A percentile compares a stretch with the other conserved stretches of the same genome.
These are phyloP conservation scores for Corynascus novoguineensis DNA, from an alignment of 495 filamentous ascomycete genomes.

Conservation along the genomic window DNA sequence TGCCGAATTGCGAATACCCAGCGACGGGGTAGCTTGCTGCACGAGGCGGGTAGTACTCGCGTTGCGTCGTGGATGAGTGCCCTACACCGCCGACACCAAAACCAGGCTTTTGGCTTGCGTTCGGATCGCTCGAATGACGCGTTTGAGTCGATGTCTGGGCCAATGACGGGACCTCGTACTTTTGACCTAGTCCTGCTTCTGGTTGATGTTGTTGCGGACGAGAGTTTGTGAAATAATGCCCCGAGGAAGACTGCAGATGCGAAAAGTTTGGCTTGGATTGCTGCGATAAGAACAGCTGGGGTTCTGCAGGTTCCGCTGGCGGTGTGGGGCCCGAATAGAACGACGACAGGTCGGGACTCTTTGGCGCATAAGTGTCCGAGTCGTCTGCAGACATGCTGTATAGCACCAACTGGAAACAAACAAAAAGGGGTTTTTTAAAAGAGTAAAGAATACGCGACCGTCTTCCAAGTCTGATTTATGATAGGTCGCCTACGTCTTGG, in stretches of 20 bases:
- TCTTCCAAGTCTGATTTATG: background rate
- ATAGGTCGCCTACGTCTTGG: conserved; percentile 2
- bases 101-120: background rate
- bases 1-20: background rate
- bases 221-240: conserved; percentile 19
- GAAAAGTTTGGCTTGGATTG: conserved; percentile 17
- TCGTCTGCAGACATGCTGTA: conserved; percentile 39
- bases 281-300: conserved; percentile 22
- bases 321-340: conserved; percentile 39
- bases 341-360: conserved; percentile 51
- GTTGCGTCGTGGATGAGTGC: conserved; percentile 8
- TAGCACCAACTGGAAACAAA: conserved; percentile 18
- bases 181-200: conserved; percentile 23
- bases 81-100: background rate
- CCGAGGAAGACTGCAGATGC: conserved; percentile 21
- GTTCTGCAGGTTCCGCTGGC: conserved; percentile 21
- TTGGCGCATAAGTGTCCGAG: conserved; percentile 47
- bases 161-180: conserved; percentile 16
- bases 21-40: background rate
- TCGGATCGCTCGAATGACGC: background rate
- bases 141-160: conserved; percentile 15
- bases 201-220: conserved; percentile 7
- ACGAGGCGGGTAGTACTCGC: conserved; percentile 12
- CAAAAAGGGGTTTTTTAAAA: conserved; percentile 26
- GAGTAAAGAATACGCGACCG: background rate